A percentile compares a stretch with the other conserved stretches of the same genome.
Conservation (phyloP, 768 basidiomycete genomes). For the Boletus subparvulus region DNA sequence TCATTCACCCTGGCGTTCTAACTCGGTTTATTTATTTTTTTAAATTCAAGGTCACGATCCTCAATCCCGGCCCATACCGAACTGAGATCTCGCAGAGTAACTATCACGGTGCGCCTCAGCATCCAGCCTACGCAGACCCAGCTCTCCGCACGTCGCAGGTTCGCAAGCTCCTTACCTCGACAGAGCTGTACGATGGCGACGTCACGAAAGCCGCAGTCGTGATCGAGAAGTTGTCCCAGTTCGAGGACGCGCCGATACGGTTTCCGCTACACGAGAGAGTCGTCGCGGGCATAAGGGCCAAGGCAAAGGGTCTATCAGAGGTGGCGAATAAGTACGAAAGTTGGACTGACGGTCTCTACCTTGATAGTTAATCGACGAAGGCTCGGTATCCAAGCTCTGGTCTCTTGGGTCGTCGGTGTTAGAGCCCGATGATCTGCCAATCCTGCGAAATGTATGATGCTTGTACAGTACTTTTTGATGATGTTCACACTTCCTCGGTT, state of each 20-base stretch:
- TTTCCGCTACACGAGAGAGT: conserved; percentile 11
- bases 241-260: conserved; percentile 19
- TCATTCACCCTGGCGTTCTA: background rate
- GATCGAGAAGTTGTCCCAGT: conserved; percentile 13
- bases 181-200: conserved; percentile 11
- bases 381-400: too few species aligned
- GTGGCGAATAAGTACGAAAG: conserved; percentile 13
- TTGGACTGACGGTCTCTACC: conserved; percentile 20
- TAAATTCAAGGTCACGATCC: conserved; percentile 14
- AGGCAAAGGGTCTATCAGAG: conserved; percentile 11
- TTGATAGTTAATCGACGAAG: background rate
- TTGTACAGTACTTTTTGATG: too few species aligned
- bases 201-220: conserved; percentile 9
- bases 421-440: too few species aligned
- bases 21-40: background rate
- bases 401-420: background rate
- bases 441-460: too few species aligned
- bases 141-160: background rate
- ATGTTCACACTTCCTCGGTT: too few species aligned
- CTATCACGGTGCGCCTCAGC: conserved; percentile 1
- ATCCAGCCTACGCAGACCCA: conserved; percentile 22
- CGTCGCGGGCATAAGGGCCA: conserved; percentile 10
- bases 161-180: background rate
- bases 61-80: conserved; percentile 18
- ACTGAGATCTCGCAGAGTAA: conserved; percentile 8